A percentile compares a stretch with the other conserved stretches of the same genome.
phyloP scores from a whole-genome alignment of 2,329 filamentous ascomycete genomes.

The Cephalotrichum gorgonifer region DNA sequence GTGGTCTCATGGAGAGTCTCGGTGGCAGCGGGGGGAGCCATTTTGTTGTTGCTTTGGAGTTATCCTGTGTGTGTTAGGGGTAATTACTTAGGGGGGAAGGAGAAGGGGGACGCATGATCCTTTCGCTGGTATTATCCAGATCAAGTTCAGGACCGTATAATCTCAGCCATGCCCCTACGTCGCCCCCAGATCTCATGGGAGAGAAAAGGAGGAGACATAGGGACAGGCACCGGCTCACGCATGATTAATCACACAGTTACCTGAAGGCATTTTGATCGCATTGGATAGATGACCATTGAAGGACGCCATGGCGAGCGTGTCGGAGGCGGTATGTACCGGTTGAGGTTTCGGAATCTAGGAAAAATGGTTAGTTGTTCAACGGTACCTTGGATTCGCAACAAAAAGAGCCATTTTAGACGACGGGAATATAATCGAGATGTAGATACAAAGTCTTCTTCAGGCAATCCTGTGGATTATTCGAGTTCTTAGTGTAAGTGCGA shows the following conservation, averaged over 20 bases:
- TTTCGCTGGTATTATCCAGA: slow-evolving; percentile 99
- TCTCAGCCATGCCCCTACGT: slow-evolving; percentile 45
- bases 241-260: slow-evolving; percentile 5
- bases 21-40: slow-evolving; percentile 67
- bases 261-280: slow-evolving; percentile 4
- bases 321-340: not conserved
- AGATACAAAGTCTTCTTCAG: no score
- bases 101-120: slow-evolving; percentile 75
- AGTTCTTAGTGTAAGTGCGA: no score
- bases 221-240: slow-evolving; percentile 6
- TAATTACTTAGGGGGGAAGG: slow-evolving; percentile 12
- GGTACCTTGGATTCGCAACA: no score
- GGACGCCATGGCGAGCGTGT: slow-evolving; percentile 1
- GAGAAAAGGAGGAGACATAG: not conserved
- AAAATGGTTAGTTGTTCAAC: slow-evolving; percentile 1
- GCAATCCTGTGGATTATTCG: no score
- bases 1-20: slow-evolving; percentile 31
- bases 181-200: not conserved
- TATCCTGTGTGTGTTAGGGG: slow-evolving; percentile 2
- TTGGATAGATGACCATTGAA: slow-evolving; percentile 3
- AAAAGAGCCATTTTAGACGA: no score
- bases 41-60: slow-evolving; percentile 31
- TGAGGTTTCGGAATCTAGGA: not conserved
- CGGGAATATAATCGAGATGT: not conserved
- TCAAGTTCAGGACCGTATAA: slow-evolving; percentile 91